Evolutionary conservation across 495 filamentous ascomycete species (phyloP), one percentile per base, ranked within the genome.

Genomic region (Patellaria atrata): DNA sequence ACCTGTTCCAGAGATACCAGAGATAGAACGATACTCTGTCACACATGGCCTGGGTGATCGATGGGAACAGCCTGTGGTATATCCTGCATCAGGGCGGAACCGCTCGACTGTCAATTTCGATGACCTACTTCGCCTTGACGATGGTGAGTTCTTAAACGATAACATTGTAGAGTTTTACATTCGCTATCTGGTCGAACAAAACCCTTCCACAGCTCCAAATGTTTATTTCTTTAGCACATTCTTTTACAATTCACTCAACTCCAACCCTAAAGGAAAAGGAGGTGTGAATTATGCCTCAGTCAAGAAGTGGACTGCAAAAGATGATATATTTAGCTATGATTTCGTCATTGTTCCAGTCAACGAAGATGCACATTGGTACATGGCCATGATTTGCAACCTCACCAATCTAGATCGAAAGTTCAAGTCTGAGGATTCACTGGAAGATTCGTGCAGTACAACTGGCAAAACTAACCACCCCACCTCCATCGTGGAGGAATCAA

Each of bases 301-400:
- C 21, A 67, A 83, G 51, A 75, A 74, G 36, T 97, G 89, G 89
- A 96, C 91, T 0, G 60, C 80, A 5, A 82, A 73, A 44, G 73
- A 89, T 2, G 80, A 97, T 50, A 54, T 96, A 9, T 82, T 96
- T 48, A 68, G 65, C 17, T 81, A 81, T 41, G 82, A 94, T 50
- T 96, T 82, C 50, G 73, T 96, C 26, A 65, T 96, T 3, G 79
- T 97, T 11, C 89, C 89, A 0, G 80, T 97, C 53, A 87, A 92
- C 50, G 81, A 94, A 44, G 57, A 68, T 49, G 59, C 60, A 13
- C 89, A 97, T 53, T 97, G 89, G 89, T 96, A 89, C 58, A 59
- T 94, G 48, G 89, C 84, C 9, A 85, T 97, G 37, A 94, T 96
- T 21, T 93, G 82, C 71, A 94, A 96, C 48, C 66, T 87, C 2